Base-by-base conservation (phyloP, 2,329 filamentous ascomycete genomes). In the Berkeleyomyces rouxiae region DNA sequence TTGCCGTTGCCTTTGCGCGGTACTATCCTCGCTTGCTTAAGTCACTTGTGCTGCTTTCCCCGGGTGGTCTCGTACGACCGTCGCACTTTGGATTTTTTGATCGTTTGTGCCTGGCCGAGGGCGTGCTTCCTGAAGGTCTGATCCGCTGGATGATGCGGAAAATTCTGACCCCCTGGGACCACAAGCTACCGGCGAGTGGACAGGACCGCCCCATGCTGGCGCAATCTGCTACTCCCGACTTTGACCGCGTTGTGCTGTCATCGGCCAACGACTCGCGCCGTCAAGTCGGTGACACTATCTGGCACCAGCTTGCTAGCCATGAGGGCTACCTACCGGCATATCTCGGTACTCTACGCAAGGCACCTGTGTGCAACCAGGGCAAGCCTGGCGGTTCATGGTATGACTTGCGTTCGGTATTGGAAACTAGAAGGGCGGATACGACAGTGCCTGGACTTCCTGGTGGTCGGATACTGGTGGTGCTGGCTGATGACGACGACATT, bases 301-400 rank as follows among this genome's bases (percentile, higher is more conserved):
- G 75, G 55, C 90, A 87, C 85, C 88, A 92, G 72, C 73, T 89
- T 23, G 74, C 77, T 43, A 69, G 79, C 37, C 86, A 92, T 70
- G 69, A 71, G 0, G 88, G 86, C 0, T 91, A 89, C 68, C 75
- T 89, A 4, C 75, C 77, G 2, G 81, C 87, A 0, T 90, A 90
- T 68, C 79, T 90, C 68, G 87, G 82, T 63, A 83, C 81, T 39
- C 85, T 92, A 67, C 78, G 83, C 23, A 74, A 86, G 68, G 85
- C 84, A 1, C 88, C 88, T 0, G 82, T 91, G 31, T 82, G 85
- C 65, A 78, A 79, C 10, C 80, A 86, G 66, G 78, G 83, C 62
- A 65, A 65, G 57, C 69, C 71, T 40, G 75, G 77, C 7, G 75
- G 75, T 44, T 76, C 82, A 49, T 92, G 87, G 87, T 70, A 70